Percentiles rank a stretch among this genome's conserved stretches.
phyloP scores from a whole-genome alignment of 257 asterid genomes.

The Handroanthus guayacan region DNA sequence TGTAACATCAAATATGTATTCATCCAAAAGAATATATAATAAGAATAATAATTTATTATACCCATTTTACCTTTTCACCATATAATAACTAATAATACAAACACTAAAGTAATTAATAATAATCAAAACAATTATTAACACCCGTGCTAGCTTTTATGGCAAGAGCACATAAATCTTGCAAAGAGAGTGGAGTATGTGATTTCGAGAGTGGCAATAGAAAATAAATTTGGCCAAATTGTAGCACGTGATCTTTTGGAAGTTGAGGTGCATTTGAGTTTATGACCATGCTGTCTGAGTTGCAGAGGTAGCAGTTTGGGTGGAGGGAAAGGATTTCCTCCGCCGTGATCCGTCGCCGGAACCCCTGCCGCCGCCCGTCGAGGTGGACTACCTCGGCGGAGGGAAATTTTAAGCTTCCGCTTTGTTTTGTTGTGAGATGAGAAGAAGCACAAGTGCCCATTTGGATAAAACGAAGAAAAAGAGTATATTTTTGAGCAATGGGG shows the following conservation, averaged over 20 bases:
- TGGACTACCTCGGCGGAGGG: constrained; percentile 51
- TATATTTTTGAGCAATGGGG: not conserved
- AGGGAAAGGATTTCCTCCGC: constrained; percentile 50
- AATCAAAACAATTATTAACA: not conserved
- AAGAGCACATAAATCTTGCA: constrained; percentile 46
- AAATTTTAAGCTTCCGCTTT: not conserved
- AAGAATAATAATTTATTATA: not conserved
- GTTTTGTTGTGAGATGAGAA: constrained; percentile 15
- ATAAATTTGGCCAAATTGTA: constrained; percentile 47
- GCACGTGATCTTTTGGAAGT: constrained; percentile 43
- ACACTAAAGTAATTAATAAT: not conserved
- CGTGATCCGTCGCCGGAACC: constrained; percentile 48
- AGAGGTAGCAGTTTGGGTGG: constrained; percentile 52
- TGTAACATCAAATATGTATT: not conserved
- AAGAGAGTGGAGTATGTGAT: constrained; percentile 43
- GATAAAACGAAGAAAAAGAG: not conserved
- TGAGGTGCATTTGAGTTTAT: constrained; percentile 45
- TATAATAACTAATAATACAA: no score
- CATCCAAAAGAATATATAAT: not conserved
- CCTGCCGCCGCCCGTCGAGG: constrained; percentile 52
- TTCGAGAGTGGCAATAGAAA: constrained; percentile 53
- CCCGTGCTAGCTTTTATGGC: constrained; percentile 56
- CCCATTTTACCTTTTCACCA: not conserved
- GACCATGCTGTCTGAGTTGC: constrained; percentile 60
- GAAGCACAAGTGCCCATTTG: constrained; percentile 40